Conservation (phyloP, 2,329 filamentous ascomycete genomes). For the Aspergillus pseudotamarii region DNA sequence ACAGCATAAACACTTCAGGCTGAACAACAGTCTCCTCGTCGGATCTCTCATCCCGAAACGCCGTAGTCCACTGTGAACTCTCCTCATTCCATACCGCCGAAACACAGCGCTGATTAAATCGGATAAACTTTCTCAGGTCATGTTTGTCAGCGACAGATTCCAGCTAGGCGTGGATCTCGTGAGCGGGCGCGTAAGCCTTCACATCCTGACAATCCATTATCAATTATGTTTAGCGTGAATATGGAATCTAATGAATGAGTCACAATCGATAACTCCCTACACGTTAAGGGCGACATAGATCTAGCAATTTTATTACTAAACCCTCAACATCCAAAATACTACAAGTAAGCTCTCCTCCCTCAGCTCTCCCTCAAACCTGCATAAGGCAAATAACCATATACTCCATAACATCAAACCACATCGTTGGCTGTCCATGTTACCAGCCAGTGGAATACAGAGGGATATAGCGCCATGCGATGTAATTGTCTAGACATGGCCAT, state of each 20-base stretch:
- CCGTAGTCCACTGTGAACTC: neutral
- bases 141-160: conserved; percentile 1
- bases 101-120: conserved; percentile 4
- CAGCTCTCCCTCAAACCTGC: neutral
- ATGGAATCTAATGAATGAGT: neutral
- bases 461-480: neutral
- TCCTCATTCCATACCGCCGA: conserved; percentile 2
- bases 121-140: conserved; percentile 5
- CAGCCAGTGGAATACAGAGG: neutral
- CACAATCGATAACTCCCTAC: neutral
- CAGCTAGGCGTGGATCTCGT: conserved; percentile 12
- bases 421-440: neutral
- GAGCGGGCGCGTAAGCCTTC: neutral
- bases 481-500: neutral
- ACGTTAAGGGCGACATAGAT: neutral
- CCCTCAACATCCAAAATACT: no score
- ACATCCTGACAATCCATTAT: neutral
- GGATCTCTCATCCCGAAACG: neutral
- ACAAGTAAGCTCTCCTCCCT: no score
- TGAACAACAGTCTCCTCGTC: neutral
- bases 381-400: neutral
- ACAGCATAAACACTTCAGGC: conserved; percentile 9
- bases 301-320: no score
- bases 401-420: neutral
- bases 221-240: neutral